Evolutionary conservation across 805 yeast genomes (phyloP).

Genomic region (Saccharomyces jurei): DNA sequence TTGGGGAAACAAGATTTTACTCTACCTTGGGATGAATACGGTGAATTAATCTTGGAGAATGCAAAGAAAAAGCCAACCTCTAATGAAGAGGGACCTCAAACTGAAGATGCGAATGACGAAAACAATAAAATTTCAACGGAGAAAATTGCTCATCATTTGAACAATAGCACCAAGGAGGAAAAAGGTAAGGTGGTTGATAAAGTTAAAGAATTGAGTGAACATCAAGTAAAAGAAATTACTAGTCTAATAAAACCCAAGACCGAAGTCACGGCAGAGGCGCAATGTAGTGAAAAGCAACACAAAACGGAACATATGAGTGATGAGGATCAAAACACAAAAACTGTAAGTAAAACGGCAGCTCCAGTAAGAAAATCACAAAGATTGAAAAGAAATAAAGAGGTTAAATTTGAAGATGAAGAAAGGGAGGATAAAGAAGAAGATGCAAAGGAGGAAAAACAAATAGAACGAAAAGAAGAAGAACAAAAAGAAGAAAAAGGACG

Average conservation of each 20-base stretch:
- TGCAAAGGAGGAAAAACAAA: neutral
- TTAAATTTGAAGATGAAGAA: constrained; percentile 5
- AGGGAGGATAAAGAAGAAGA: constrained; percentile 2
- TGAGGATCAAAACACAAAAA: neutral
- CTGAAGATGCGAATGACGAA: constrained; percentile 1
- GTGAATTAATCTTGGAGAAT: constrained; percentile 34
- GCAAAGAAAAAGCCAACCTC: constrained; percentile 22
- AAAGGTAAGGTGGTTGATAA: constrained; percentile 7
- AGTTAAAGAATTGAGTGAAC: constrained; percentile 3
- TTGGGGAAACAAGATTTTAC: constrained; percentile 26
- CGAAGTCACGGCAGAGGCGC: neutral
- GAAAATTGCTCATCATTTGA: neutral
- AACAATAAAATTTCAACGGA: neutral
- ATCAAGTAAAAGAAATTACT: neutral
- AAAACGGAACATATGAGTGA: constrained; percentile 5
- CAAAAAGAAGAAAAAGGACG: neutral
- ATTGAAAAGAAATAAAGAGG: constrained; percentile 1
- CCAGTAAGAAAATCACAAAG: neutral
- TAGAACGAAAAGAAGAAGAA: constrained; percentile 1
- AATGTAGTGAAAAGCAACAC: constrained; percentile 1
- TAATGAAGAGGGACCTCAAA: constrained; percentile 3
- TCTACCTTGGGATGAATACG: constrained; percentile 40
- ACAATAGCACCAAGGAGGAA: constrained; percentile 1
- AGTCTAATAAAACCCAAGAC: neutral
- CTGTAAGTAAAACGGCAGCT: neutral